These are phyloP conservation scores for Coelastrella sp. DNA, from an alignment of 139 green algal species.

Conservation along the genomic window DNA sequence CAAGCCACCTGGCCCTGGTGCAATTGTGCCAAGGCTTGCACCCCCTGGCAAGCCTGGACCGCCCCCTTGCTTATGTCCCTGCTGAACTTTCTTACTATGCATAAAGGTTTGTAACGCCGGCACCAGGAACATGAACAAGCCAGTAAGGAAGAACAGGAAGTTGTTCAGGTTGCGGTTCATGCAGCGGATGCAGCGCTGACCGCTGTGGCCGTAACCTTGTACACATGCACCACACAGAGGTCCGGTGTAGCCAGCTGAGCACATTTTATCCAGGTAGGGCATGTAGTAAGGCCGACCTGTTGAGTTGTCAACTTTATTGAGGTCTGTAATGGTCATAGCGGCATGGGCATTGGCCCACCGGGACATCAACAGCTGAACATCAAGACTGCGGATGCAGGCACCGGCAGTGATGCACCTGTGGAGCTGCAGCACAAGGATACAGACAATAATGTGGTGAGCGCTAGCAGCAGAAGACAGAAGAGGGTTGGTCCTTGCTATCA, in stretches of 20 bases:
- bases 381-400: neutral
- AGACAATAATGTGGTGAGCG: too few relatives aligned
- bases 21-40: neutral
- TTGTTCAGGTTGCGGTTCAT: neutral
- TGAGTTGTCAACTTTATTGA: neutral
- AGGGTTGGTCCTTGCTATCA: neutral
- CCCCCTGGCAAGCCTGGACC: neutral
- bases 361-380: neutral
- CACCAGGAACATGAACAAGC: neutral
- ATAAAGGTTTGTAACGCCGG: neutral
- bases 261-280: conserved; percentile 19
- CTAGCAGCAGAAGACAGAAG: neutral
- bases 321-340: neutral
- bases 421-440: neutral
- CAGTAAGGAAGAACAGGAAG: conserved; percentile 20
- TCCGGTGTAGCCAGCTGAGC: neutral
- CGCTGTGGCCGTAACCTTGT: conserved; percentile 15
- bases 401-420: neutral
- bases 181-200: neutral
- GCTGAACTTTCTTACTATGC: neutral
- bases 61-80: neutral
- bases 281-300: neutral
- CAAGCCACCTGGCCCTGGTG: neutral
- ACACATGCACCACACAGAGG: conserved; percentile 26
- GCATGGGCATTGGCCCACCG: neutral